Base-by-base conservation (phyloP, 176 grass and related monocot genomes). In the Rhipidocladum racemiflorum region DNA sequence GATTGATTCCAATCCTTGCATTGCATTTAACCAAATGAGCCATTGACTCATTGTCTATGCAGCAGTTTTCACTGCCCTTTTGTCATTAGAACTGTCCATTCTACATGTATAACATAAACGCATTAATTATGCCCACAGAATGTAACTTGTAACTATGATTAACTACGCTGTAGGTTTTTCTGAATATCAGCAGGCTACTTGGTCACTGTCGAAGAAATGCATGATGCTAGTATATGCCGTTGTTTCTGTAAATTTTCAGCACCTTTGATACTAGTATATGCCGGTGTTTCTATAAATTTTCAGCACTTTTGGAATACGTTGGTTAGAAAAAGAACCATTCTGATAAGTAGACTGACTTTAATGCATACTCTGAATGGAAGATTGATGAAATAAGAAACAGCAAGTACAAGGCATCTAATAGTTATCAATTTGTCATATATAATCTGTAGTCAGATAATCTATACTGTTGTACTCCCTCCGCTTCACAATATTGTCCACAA, bases 1-100 rank as follows among this genome's bases (percentile, higher is more conserved):
- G 50, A 70, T 61, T 48, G 61, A 75, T 85, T 69, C 48, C 42
- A 80, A 62, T 70, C 54, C 15, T 57, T 53, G 72, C 60, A 65
- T 38, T 65, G 24, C 6, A 64, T 23, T 72, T 56, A 38, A 55
- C 36, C 1, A 66, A 56, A 85, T 70, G 66, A 38, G 14, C 25
- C 70, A 75, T 81, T 54, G 21, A 62, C 49, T 76, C 49, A 43
- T 28, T 15, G 29, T 29, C 32, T 44, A 44, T 15, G 12, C 23
- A 86, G 60, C 42, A 65, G 25, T 24, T 72, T 64, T 73, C 32
- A 67, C 30, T 32, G 57, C 27, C 15, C 16, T 35, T 35, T 86
- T 34, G 21, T 34, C 39, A 53, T 56, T 65, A 54, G 16, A 86
- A 80, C 36, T 38, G 5, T 3, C 38, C 40, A 43, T 56, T 74